Percentiles rank a stretch among this genome's conserved stretches.
Conservation (phyloP, 345 rosid genomes). For the Eucalyptus grandis region DNA sequence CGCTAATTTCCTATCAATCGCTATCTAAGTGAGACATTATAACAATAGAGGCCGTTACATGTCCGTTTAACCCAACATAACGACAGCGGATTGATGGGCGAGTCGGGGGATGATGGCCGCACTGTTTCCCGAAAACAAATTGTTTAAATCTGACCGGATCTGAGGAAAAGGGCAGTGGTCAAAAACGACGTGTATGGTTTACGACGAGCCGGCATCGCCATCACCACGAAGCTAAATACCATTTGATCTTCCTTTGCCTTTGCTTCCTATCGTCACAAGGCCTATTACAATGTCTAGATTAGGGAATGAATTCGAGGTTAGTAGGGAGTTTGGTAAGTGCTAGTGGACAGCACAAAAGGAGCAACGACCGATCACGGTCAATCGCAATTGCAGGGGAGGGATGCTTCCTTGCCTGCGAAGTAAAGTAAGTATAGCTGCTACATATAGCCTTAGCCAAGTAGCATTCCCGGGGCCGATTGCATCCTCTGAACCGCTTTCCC, state of each 20-base stretch:
- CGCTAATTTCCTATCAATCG: not conserved
- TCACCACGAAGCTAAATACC: not conserved
- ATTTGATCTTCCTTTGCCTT: not conserved
- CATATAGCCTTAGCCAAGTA: not conserved
- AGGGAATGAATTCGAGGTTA: not conserved
- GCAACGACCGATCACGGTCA: not conserved
- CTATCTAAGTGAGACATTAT: not conserved
- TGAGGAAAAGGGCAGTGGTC: not conserved
- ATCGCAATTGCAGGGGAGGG: not conserved
- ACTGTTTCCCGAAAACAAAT: not conserved
- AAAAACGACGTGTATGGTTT: not conserved
- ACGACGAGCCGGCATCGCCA: not conserved
- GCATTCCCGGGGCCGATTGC: not conserved
- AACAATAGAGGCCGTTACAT: not conserved
- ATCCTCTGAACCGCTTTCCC: not conserved
- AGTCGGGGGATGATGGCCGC: not conserved
- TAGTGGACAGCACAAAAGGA: not conserved
- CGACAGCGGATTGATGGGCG: not conserved
- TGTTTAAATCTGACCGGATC: not conserved
- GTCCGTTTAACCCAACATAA: not conserved
- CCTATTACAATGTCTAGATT: not conserved
- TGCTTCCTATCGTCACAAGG: not conserved
- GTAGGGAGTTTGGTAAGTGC: not conserved
- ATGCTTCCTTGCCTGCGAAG: not conserved
- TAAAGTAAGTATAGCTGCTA: not conserved